phyloP scores from a whole-genome alignment of 441 rosid genomes.

The Gossypium trilobum region DNA sequence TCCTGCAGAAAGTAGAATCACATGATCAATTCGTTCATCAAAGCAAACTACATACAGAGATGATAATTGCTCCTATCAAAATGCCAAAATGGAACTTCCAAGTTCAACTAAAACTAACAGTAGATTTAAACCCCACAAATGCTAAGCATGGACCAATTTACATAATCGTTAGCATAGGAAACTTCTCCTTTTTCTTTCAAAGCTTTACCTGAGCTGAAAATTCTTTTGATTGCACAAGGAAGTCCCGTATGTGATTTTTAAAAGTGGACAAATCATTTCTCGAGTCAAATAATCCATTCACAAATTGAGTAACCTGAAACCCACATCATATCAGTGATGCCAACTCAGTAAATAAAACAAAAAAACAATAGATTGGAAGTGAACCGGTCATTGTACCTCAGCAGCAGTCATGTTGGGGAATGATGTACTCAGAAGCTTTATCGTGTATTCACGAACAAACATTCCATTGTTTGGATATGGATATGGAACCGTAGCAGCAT shows the following conservation, averaged over 20 bases:
- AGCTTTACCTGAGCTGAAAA: conserved; percentile 69
- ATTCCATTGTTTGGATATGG: conserved; percentile 63
- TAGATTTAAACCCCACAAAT: not conserved
- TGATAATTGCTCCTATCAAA: not conserved
- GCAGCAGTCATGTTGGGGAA: conserved; percentile 89
- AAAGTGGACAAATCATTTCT: conserved; percentile 69
- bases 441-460: conserved; percentile 85
- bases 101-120: not conserved
- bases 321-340: conserved; percentile 18
- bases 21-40: not conserved
- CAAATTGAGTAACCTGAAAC: conserved; percentile 80
- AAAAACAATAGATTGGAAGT: not conserved
- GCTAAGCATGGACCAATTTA: not conserved
- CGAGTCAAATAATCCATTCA: conserved; percentile 74
- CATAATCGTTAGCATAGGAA: not conserved
- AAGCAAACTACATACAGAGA: not conserved
- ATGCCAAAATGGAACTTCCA: not conserved
- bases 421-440: conserved; percentile 86
- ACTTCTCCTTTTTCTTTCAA: not conserved
- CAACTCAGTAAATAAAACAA: conserved; percentile 3
- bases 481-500: conserved; percentile 57
- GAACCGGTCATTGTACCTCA: conserved; percentile 45
- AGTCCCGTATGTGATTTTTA: conserved; percentile 85
- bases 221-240: conserved; percentile 82
- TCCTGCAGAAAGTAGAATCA: conserved; percentile 44